These are phyloP conservation scores for Mimosa pudica DNA, from an alignment of 306 rosid species.

Conservation along the genomic window DNA sequence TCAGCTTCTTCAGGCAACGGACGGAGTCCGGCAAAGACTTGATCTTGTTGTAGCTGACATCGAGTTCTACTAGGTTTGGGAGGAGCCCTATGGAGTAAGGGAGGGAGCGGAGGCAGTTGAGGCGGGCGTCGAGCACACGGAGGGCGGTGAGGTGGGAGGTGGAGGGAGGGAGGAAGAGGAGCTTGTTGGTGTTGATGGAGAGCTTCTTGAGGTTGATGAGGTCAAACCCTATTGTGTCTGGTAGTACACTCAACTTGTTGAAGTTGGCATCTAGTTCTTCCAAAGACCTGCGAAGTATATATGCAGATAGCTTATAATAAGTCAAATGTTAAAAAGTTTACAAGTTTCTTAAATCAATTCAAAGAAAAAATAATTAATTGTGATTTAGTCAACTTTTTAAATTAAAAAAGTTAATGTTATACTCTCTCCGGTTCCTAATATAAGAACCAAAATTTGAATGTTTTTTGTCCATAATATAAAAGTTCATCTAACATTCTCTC, in stretches of 20 bases:
- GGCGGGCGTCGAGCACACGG: slow-evolving; percentile 67
- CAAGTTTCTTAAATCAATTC: too few relatives aligned
- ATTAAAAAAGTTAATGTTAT: too few relatives aligned
- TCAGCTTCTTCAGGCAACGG: slow-evolving; percentile 72
- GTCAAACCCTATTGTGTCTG: slow-evolving; percentile 85
- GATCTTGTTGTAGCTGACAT: slow-evolving; percentile 80
- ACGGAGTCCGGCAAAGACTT: slow-evolving; percentile 67
- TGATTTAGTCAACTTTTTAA: too few relatives aligned
- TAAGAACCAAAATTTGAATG: too few relatives aligned
- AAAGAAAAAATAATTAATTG: too few relatives aligned
- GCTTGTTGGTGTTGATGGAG: slow-evolving; percentile 77
- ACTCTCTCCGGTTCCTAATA: too few relatives aligned
- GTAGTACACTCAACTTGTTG: slow-evolving; percentile 65
- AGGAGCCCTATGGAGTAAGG: slow-evolving; percentile 90
- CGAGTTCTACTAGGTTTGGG: slow-evolving; percentile 70
- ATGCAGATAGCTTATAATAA: too few relatives aligned
- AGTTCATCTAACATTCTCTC: too few relatives aligned
- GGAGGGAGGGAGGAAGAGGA: slow-evolving; percentile 62
- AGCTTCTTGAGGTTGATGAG: slow-evolving; percentile 72
- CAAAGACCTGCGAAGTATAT: slow-evolving; percentile 47
- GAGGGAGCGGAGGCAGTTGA: slow-evolving; percentile 73
- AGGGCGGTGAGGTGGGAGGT: slow-evolving; percentile 66
- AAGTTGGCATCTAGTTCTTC: slow-evolving; percentile 90
- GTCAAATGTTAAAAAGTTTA: neutral
- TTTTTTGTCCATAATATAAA: too few relatives aligned